Percentiles rank a stretch among this genome's conserved stretches.
Evolutionary conservation across 1,284 basidiomycete species (phyloP).

Genomic region (Pseudozyma flocculosa): DNA sequence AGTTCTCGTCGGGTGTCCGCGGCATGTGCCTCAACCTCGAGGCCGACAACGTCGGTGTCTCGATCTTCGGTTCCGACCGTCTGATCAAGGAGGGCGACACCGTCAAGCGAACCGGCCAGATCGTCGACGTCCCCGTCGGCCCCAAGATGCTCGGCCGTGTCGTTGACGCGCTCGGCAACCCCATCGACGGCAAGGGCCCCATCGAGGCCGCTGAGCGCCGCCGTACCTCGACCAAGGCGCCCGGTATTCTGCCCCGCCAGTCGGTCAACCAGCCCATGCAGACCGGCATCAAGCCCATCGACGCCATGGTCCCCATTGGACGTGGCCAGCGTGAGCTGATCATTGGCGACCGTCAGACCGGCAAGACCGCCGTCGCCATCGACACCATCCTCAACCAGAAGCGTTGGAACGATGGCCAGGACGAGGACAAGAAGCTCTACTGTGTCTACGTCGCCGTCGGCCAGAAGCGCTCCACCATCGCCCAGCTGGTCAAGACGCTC

Average conservation of each 20-base stretch:
- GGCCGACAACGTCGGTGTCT: constrained; percentile 99
- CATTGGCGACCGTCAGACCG: constrained; percentile 99
- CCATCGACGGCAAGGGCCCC: constrained; percentile 98
- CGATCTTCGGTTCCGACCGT: constrained; percentile 99
- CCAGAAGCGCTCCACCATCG: constrained; percentile 98
- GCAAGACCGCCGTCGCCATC: constrained; percentile 97
- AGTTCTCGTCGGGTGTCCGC: constrained; percentile 94
- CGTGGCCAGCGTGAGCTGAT: constrained; percentile 99
- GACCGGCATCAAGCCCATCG: constrained; percentile 99
- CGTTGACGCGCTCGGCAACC: constrained; percentile 98
- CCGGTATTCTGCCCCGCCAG: constrained; percentile 96
- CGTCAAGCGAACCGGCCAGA: constrained; percentile 99
- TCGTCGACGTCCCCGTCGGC: constrained; percentile 98
- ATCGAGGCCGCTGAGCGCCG: constrained; percentile 89
- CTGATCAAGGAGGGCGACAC: constrained; percentile 99
- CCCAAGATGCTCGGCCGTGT: constrained; percentile 95
- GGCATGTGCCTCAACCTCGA: constrained; percentile 98
- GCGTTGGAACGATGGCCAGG: constrained; percentile 96
- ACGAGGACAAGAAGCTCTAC: constrained; percentile 97
- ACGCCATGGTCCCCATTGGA: constrained; percentile 99
- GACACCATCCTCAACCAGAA: constrained; percentile 99
- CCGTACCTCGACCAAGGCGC: constrained; percentile 96
- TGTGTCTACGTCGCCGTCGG: constrained; percentile 99
- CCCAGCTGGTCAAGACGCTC: constrained; percentile 97
- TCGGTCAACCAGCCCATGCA: constrained; percentile 99